Percentiles rank a stretch among this genome's conserved stretches.
These are phyloP conservation scores for Fraxinus greggii DNA, from an alignment of 305 asterid genomes.

Conservation along the genomic window DNA sequence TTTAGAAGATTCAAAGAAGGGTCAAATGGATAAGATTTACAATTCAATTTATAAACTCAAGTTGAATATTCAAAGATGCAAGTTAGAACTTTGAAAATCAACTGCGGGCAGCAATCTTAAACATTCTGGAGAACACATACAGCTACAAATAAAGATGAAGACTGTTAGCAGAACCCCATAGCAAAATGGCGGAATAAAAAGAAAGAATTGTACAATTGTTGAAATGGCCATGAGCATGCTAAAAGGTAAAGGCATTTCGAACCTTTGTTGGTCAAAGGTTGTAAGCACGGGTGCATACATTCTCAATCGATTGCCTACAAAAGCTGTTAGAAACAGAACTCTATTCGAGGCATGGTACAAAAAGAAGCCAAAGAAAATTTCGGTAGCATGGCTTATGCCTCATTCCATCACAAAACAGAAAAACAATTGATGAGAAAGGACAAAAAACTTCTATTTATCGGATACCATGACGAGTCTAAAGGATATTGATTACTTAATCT, in stretches of 20 bases:
- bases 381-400: conserved; percentile 9
- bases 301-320: conserved; percentile 6
- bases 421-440: not conserved
- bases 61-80: not conserved
- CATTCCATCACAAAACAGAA: not conserved
- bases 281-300: not conserved
- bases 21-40: not conserved
- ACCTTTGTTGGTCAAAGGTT: conserved; percentile 11
- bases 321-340: not conserved
- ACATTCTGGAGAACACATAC: not conserved
- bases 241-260: not conserved
- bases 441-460: not conserved
- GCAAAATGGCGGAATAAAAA: not conserved
- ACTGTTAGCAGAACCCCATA: not conserved
- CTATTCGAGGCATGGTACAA: not conserved
- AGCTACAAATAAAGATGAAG: not conserved
- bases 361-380: not conserved
- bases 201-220: not conserved
- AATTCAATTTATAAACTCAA: no score
- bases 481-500: not conserved
- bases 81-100: not conserved
- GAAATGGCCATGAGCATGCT: conserved; percentile 16
- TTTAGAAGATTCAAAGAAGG: not conserved
- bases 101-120: not conserved
- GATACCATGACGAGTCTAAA: not conserved